Conservation (phyloP, 2,329 filamentous ascomycete species). For the Diplocarpon mali region DNA sequence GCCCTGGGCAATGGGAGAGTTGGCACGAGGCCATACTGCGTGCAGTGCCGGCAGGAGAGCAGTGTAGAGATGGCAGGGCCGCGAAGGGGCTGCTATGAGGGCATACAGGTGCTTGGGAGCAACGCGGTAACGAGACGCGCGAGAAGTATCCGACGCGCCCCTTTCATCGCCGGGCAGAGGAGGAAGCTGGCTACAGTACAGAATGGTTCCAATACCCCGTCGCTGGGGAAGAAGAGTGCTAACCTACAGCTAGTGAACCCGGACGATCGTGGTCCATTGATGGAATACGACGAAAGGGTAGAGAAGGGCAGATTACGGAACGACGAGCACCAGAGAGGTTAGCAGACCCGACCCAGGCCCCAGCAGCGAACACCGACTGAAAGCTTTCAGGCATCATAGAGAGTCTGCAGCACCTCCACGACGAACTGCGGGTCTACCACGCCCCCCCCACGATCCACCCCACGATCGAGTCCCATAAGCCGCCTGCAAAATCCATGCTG, state of each 20-base stretch:
- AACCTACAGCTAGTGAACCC: slow-evolving; percentile 15
- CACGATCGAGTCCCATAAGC: slow-evolving; percentile 57
- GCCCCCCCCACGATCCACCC: slow-evolving; percentile 69
- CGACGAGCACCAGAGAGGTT: slow-evolving; percentile 84
- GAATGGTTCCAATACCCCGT: slow-evolving; percentile 11
- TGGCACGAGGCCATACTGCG: slow-evolving; percentile 1
- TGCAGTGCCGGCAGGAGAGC: slow-evolving; percentile 4
- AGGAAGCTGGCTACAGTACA: slow-evolving; percentile 22
- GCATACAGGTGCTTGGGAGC: not conserved
- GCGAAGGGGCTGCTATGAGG: not conserved
- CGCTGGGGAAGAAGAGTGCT: not conserved
- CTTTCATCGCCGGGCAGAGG: slow-evolving; percentile 23
- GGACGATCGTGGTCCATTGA: slow-evolving; percentile 53
- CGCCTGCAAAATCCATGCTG: slow-evolving; percentile 41
- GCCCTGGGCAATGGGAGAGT: not conserved
- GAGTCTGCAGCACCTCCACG: slow-evolving; percentile 77
- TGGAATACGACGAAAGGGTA: slow-evolving; percentile 81
- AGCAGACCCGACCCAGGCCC: slow-evolving; percentile 13
- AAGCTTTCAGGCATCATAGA: slow-evolving; percentile 63
- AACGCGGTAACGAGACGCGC: not conserved
- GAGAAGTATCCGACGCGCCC: slow-evolving; percentile 16
- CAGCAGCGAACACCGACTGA: slow-evolving; percentile 6
- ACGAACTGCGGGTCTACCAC: slow-evolving; percentile 64
- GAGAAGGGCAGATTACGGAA: slow-evolving; percentile 63
- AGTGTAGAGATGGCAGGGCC: not conserved